These are phyloP conservation scores for Aspergillus novofumigatus DNA, from an alignment of 2,329 filamentous ascomycete species.

Conservation along the genomic window DNA sequence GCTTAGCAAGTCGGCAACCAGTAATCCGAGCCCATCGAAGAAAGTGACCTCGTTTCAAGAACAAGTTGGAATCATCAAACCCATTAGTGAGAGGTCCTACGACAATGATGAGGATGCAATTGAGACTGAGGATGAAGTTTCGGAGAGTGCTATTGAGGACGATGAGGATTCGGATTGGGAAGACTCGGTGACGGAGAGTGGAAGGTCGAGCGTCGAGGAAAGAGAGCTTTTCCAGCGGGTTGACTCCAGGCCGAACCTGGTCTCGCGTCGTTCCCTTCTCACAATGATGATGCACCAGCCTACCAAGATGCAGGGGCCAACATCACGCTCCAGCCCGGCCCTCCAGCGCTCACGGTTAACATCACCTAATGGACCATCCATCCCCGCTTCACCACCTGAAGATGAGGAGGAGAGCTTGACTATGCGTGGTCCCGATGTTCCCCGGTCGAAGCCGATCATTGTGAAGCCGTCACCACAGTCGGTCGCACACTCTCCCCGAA, in stretches of 20 bases:
- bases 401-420: conserved; percentile 62
- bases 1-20: conserved; percentile 41
- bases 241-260: conserved; percentile 78
- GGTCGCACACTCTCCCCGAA: conserved; percentile 80
- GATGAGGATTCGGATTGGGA: conserved; percentile 61
- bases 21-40: conserved; percentile 46
- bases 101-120: conserved; percentile 55
- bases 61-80: conserved; percentile 64
- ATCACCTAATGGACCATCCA: conserved; percentile 65
- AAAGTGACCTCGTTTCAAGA: conserved; percentile 82
- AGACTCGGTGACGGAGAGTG: conserved; percentile 72
- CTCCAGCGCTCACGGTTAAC: conserved; percentile 55
- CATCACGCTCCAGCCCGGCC: conserved; percentile 45
- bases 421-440: conserved; percentile 57
- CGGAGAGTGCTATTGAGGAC: conserved; percentile 78
- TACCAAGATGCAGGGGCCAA: conserved; percentile 65
- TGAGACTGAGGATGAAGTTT: conserved; percentile 63
- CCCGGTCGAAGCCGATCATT: conserved; percentile 76
- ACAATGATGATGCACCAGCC: conserved; percentile 84
- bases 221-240: conserved; percentile 78
- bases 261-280: conserved; percentile 81
- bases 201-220: conserved; percentile 76
- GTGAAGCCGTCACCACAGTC: conserved; percentile 65
- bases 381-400: conserved; percentile 55
- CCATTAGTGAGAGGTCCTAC: conserved; percentile 53